Conservation (phyloP, 23 red algal species). For the Chondrus crispus region DNA sequence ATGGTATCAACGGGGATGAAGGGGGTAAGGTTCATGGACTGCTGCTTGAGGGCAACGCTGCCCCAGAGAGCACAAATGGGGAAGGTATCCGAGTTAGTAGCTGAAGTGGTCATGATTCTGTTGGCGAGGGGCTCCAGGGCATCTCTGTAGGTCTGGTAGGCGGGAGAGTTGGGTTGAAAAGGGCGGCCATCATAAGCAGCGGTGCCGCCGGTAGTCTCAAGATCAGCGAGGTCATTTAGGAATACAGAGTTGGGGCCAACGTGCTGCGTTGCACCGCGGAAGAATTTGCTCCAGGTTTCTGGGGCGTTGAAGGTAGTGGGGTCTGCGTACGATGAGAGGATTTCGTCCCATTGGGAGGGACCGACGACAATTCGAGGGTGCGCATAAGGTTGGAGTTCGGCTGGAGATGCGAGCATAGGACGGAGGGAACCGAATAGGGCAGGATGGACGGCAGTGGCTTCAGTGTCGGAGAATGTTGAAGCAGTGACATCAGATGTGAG, state of each 20-base stretch:
- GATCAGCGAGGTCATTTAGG: background rate
- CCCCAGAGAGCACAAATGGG: background rate
- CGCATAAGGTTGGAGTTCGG: background rate
- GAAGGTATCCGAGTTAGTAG: background rate
- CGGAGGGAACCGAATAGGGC: background rate
- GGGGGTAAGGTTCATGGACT: background rate
- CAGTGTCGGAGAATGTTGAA: background rate
- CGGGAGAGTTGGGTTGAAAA: background rate
- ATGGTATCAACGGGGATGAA: background rate
- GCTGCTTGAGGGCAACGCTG: background rate
- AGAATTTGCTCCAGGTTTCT: background rate
- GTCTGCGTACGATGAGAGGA: background rate
- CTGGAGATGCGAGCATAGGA: background rate
- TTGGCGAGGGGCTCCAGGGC: slow-evolving; percentile 21
- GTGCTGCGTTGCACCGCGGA: background rate
- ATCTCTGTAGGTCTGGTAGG: slow-evolving; percentile 1
- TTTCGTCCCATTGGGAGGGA: background rate
- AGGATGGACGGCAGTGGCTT: background rate
- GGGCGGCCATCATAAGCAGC: background rate
- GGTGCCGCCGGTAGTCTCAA: background rate
- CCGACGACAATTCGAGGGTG: slow-evolving; percentile 21
- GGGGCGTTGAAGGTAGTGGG: background rate
- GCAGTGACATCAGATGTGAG: background rate
- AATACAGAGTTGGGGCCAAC: background rate
- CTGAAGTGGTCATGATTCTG: background rate